Conservation (phyloP, 2,329 filamentous ascomycete genomes). For the Talaromyces sp. region DNA sequence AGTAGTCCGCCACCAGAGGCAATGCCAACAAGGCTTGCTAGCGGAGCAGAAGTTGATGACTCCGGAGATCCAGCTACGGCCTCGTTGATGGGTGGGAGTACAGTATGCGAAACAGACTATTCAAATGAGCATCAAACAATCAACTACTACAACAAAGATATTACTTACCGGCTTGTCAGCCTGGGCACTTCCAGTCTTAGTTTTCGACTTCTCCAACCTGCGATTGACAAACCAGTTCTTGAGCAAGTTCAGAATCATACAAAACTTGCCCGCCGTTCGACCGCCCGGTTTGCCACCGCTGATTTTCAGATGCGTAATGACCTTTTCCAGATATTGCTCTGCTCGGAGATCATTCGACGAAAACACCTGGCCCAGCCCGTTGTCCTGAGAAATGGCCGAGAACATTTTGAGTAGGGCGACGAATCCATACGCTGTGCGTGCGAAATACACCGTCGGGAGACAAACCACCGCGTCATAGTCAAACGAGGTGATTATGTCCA, state of each 20-base stretch:
- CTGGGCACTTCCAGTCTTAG: slow-evolving; percentile 15
- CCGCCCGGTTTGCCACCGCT: slow-evolving; percentile 61
- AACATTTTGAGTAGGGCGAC: slow-evolving; percentile 72
- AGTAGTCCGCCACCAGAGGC: not conserved
- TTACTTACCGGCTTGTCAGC: slow-evolving; percentile 9
- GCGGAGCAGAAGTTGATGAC: not conserved
- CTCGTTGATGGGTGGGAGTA: not conserved
- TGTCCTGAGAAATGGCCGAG: slow-evolving; percentile 60
- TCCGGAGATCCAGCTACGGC: not conserved
- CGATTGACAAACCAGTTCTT: slow-evolving; percentile 61
- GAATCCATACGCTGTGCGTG: slow-evolving; percentile 66
- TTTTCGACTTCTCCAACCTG: slow-evolving; percentile 28
- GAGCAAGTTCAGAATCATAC: slow-evolving; percentile 66
- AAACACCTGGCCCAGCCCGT: slow-evolving; percentile 66
- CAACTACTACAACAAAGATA: slow-evolving; percentile 3
- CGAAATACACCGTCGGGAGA: slow-evolving; percentile 66
- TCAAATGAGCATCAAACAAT: not conserved
- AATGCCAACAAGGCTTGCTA: not conserved
- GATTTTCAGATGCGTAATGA: slow-evolving; percentile 64
- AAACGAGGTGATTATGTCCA: slow-evolving; percentile 62
- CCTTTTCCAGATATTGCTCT: slow-evolving; percentile 63
- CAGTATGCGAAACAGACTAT: not conserved
- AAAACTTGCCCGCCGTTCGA: slow-evolving; percentile 64
- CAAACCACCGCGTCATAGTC: slow-evolving; percentile 57
- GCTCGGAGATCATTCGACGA: slow-evolving; percentile 62